Conservation (phyloP, 805 yeast genomes). For the Candida andamanensis region DNA sequence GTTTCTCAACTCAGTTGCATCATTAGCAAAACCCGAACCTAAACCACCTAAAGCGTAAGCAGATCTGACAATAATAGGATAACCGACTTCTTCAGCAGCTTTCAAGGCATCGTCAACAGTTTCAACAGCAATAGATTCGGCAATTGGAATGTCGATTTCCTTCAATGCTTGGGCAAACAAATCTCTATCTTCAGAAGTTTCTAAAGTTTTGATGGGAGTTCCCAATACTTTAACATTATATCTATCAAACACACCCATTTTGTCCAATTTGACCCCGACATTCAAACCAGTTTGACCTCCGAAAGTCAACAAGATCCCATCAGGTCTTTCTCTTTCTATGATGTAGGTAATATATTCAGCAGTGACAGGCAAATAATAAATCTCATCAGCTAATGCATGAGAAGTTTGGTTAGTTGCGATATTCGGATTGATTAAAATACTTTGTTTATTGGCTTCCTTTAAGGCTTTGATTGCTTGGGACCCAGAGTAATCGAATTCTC, state of each 20-base stretch:
- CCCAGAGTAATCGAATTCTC: conserved; percentile 98
- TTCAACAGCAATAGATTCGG: conserved; percentile 85
- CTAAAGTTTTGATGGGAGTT: conserved; percentile 92
- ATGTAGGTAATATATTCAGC: conserved; percentile 96
- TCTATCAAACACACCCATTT: conserved; percentile 88
- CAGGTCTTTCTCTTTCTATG: conserved; percentile 91
- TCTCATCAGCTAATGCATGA: conserved; percentile 96
- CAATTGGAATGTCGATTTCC: conserved; percentile 92
- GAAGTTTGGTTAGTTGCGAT: conserved; percentile 98
- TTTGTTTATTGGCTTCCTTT: conserved; percentile 85
- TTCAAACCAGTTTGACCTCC: conserved; percentile 98
- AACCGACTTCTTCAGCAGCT: conserved; percentile 85
- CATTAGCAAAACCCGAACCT: conserved; percentile 96
- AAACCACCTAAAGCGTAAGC: conserved; percentile 97
- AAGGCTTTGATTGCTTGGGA: conserved; percentile 98
- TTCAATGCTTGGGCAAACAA: conserved; percentile 92
- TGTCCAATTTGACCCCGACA: conserved; percentile 91
- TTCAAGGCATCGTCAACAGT: conserved; percentile 73
- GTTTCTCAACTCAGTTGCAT: conserved; percentile 77
- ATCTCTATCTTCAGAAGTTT: conserved; percentile 98
- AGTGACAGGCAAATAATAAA: conserved; percentile 95
- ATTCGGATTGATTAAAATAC: conserved; percentile 93
- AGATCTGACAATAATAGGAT: conserved; percentile 95
- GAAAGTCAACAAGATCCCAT: conserved; percentile 92
- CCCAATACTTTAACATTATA: conserved; percentile 94